Conservation (phyloP, 495 filamentous ascomycete species). For the Tuber aestivum region DNA sequence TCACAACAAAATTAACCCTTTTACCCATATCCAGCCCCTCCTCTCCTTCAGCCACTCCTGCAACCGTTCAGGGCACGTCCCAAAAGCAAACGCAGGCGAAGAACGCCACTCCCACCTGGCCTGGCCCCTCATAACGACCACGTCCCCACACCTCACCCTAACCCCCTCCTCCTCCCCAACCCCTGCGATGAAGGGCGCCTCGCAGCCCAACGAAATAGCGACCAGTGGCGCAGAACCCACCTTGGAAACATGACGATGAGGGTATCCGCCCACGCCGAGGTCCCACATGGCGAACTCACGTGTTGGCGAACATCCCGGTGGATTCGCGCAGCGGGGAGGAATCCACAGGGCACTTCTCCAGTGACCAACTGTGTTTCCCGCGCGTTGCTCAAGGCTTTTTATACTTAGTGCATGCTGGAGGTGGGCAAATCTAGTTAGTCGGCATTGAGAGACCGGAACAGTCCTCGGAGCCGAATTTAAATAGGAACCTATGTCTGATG, state of each 20-base stretch:
- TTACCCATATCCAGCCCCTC: constrained; percentile 77
- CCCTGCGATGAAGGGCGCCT: constrained; percentile 71
- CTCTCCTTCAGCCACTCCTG: constrained; percentile 63
- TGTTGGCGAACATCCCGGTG: constrained; percentile 64
- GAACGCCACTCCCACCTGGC: constrained; percentile 89
- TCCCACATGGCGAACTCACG: constrained; percentile 44
- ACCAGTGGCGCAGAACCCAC: constrained; percentile 65
- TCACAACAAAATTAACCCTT: constrained; percentile 82
- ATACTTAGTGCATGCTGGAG: constrained; percentile 57
- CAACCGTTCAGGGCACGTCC: constrained; percentile 70
- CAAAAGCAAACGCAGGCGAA: constrained; percentile 67
- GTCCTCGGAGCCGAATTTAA: constrained; percentile 50
- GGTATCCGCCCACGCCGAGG: constrained; percentile 69
- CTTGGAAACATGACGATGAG: constrained; percentile 89
- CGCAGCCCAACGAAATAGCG: constrained; percentile 81
- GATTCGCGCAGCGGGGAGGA: constrained; percentile 40
- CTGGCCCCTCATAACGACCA: constrained; percentile 71
- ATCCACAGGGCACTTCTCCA: constrained; percentile 63
- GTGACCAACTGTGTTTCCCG: constrained; percentile 90
- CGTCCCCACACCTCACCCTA: constrained; percentile 70
- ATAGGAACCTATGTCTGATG: constrained; percentile 44
- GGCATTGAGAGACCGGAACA: constrained; percentile 33
- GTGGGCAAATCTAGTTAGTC: constrained; percentile 55
- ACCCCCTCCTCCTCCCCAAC: constrained; percentile 52
- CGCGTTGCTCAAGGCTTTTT: constrained; percentile 85